These are phyloP conservation scores for Xanthoceras sorbifolium DNA, from an alignment of 345 rosid genomes.

Conservation along the genomic window DNA sequence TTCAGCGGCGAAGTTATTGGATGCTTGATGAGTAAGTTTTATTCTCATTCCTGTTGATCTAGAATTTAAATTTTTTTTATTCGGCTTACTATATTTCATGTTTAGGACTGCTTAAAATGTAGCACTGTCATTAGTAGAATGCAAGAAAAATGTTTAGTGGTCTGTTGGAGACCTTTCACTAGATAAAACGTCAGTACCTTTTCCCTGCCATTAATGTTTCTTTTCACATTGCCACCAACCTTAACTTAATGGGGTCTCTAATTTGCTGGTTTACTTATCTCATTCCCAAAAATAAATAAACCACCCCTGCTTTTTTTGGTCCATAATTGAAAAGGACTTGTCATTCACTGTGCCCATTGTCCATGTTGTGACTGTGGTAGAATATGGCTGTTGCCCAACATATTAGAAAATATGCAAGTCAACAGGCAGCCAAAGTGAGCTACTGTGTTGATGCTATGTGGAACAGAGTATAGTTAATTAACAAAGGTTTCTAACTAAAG, in stretches of 20 bases:
- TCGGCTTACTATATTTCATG: not conserved
- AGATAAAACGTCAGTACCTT: not conserved
- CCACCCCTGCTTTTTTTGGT: not conserved
- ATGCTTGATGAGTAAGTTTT: conserved; percentile 83
- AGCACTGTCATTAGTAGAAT: not conserved
- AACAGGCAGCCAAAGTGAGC: not conserved
- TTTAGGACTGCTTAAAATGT: conserved; percentile 8
- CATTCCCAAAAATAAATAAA: not conserved
- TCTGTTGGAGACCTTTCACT: not conserved
- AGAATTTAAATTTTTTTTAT: not conserved
- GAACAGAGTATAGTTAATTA: not conserved
- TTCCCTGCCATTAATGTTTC: conserved; percentile 13
- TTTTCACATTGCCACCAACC: not conserved
- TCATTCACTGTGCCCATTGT: conserved; percentile 1
- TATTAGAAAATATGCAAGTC: not conserved
- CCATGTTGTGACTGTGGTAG: not conserved
- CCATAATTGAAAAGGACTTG: not conserved
- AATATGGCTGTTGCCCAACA: not conserved
- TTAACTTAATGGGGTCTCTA: not conserved
- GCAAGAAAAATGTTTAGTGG: not conserved
- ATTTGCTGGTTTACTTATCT: not conserved
- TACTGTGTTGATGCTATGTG: not conserved
- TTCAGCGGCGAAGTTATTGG: conserved; percentile 93
- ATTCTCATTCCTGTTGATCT: conserved; percentile 16
- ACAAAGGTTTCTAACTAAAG: not conserved